Evolutionary conservation across 176 grass and related monocot genomes (phyloP).

Genomic region (Elymus sibiricus): DNA sequence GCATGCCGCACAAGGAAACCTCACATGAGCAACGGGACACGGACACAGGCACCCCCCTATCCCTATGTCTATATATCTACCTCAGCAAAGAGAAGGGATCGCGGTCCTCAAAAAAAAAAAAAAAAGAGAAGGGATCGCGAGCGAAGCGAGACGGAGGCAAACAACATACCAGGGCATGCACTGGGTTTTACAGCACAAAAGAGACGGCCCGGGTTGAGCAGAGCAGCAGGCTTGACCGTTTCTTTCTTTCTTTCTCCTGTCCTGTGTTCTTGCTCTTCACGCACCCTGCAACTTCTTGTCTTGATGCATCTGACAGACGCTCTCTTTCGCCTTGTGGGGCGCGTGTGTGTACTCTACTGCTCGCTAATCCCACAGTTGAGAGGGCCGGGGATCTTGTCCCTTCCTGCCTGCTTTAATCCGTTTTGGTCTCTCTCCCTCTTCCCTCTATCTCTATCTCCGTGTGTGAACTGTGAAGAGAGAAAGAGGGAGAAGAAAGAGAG

Average conservation of each 20-base stretch:
- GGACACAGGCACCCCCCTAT: background rate
- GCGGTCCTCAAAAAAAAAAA: too few relatives aligned
- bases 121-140: background rate
- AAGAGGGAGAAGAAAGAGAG: background rate
- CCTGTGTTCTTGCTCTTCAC: background rate
- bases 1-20: background rate
- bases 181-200: background rate
- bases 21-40: background rate
- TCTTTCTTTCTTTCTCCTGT: background rate
- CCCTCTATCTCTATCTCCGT: background rate
- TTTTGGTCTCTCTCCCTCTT: slow-evolving; percentile 12
- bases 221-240: slow-evolving; percentile 6
- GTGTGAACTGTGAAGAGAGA: background rate
- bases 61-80: background rate
- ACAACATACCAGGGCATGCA: slow-evolving; percentile 19
- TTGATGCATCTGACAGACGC: slow-evolving; percentile 19
- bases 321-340: slow-evolving; percentile 21
- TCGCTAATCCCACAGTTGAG: slow-evolving; percentile 31
- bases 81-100: background rate
- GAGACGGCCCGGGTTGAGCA: background rate
- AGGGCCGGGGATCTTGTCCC: slow-evolving; percentile 33
- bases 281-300: slow-evolving; percentile 32
- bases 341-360: background rate
- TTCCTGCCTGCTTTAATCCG: slow-evolving; percentile 7
- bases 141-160: background rate